phyloP scores from a whole-genome alignment of 2,329 filamentous ascomycete genomes.

The Myriosclerotinia curreyana region DNA sequence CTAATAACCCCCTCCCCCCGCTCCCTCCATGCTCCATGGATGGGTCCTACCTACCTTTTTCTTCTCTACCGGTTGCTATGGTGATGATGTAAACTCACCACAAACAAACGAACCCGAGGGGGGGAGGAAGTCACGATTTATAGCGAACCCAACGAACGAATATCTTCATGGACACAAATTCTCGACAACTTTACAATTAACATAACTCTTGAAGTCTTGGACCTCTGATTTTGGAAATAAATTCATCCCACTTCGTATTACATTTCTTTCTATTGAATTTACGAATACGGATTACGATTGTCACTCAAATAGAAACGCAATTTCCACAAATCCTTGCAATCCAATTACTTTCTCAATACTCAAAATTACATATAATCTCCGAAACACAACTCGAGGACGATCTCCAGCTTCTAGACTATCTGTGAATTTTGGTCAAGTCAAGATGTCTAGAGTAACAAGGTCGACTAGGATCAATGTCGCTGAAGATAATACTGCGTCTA shows the following conservation, averaged over 20 bases:
- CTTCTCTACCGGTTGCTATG: slow-evolving; percentile 14
- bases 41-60: slow-evolving; percentile 9
- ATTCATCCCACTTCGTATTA: slow-evolving; percentile 19
- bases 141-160: slow-evolving; percentile 10
- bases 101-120: slow-evolving; percentile 14
- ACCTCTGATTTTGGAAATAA: slow-evolving; percentile 15
- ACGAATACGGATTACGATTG: neutral
- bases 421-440: slow-evolving; percentile 14
- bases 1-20: too few species aligned
- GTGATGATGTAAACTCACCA: slow-evolving; percentile 10
- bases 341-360: slow-evolving; percentile 4
- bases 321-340: slow-evolving; percentile 20
- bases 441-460: slow-evolving; percentile 38
- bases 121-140: slow-evolving; percentile 11
- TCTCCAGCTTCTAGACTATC: slow-evolving; percentile 14
- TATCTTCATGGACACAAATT: slow-evolving; percentile 7
- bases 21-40: too few species aligned
- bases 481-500: slow-evolving; percentile 34
- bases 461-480: slow-evolving; percentile 36
- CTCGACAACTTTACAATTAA: neutral
- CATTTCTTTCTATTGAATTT: slow-evolving; percentile 22
- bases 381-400: slow-evolving; percentile 17
- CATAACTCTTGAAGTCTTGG: too few species aligned
- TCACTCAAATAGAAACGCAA: slow-evolving; percentile 19
- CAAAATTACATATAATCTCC: slow-evolving; percentile 23